Base-by-base conservation (phyloP, 2,329 filamentous ascomycete genomes). In the Knufia fluminis region DNA sequence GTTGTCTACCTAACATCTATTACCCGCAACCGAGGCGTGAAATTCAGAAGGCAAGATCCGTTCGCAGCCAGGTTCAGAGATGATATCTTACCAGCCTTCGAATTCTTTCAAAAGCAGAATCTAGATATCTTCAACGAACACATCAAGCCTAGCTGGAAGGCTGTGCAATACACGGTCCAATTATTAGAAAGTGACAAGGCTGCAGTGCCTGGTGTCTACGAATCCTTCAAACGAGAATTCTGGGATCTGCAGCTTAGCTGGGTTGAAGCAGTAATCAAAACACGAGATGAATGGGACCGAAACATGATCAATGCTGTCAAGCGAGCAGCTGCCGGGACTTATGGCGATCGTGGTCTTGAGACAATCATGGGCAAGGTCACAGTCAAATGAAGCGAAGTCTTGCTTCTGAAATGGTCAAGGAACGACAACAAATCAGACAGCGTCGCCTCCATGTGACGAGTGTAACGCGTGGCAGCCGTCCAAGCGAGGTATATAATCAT, bases 221-320 rank as follows among this genome's bases (percentile, higher is more conserved):
- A 84, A 59, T 71, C 73, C 3, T 91, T 98, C 71, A 97, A 96
- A 74, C 72, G 69, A 33, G 76, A 79, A 40, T 96, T 95, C 67
- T 95, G 91, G 86, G 92, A 98, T 68, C 72, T 97, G 64, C 88
- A 94, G 66, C 82, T 97, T 52, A 84, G 82, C 40, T 98, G 92
- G 92, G 89, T 98, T 6, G 94, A 98, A 73, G 85, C 86, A 4
- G 91, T 95, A 42, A 64, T 98, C 55, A 78, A 90, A 57, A 76
- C 82, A 1, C 76, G 94, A 58, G 92, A 98, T 66, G 92, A 98
- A 70, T 97, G 94, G 69, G 92, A 97, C 67, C 76, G 91, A 58
- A 78, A 79, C 52, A 88, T 97, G 86, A 68, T 97, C 55, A 92
- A 88, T 62, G 78, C 80, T 16, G 84, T 97, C 43, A 97, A 97